These are phyloP conservation scores for Kodamaea sp. DNA, from an alignment of 1,139 yeast genomes.

Conservation along the genomic window DNA sequence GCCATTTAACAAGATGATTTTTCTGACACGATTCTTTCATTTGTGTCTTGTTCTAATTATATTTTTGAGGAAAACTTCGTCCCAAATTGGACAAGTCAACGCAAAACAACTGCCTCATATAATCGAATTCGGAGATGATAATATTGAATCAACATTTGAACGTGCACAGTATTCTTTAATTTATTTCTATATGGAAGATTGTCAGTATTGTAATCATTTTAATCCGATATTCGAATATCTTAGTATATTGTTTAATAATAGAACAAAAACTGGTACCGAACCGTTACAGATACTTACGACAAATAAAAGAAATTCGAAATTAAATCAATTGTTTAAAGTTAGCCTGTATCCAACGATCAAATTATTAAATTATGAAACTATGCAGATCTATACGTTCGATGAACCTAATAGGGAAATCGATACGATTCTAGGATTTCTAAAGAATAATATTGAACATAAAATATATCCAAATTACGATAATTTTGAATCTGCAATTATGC, in stretches of 20 bases:
- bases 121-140: constrained; percentile 18
- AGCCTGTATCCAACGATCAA: constrained; percentile 32
- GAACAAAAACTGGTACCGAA: constrained; percentile 4
- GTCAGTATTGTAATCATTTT: constrained; percentile 36
- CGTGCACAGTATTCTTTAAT: constrained; percentile 34
- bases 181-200: constrained; percentile 38
- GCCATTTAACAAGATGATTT: neutral
- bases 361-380: constrained; percentile 27
- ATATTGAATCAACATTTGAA: constrained; percentile 17
- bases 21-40: neutral
- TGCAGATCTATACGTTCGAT: constrained; percentile 23
- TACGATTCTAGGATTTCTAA: constrained; percentile 23
- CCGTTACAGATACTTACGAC: constrained; percentile 31
- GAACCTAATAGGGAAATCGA: constrained; percentile 22
- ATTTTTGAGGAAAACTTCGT: neutral
- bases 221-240: constrained; percentile 37
- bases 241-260: constrained; percentile 24
- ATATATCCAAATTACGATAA: constrained; percentile 21
- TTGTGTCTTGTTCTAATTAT: neutral
- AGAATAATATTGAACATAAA: constrained; percentile 9
- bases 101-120: constrained; percentile 6
- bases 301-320: constrained; percentile 21
- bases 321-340: constrained; percentile 26
- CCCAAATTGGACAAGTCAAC: neutral
- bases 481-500: constrained; percentile 13